Evolutionary conservation across 2,329 filamentous ascomycete genomes (phyloP), one percentile per base, ranked within the genome.

Genomic region (Aspergillus tanneri): DNA sequence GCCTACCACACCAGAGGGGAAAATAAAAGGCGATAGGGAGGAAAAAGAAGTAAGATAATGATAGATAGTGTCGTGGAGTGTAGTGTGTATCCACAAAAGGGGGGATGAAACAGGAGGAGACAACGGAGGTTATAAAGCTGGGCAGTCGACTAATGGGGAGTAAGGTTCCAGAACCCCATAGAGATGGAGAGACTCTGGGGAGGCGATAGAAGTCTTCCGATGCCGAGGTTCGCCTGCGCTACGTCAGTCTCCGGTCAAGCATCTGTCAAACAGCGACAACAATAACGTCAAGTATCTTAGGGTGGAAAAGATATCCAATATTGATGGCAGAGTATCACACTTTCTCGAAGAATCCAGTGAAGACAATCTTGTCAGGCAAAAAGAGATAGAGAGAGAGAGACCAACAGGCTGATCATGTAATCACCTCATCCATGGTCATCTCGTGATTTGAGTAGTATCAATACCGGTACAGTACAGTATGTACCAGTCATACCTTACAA

Each of bases 191-290:
- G 57, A 56, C 62, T 58, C 64, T 63, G 65, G 63, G 59, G 55
- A 58, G 59, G 57, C 62, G 59, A 59, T 55, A 65, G 62, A 60
- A 58, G 27, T 46, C 55, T 59, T 54, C 63, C 60, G 64, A 57
- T 60, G 63, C 65, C 65, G 65, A 68, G 65, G 65, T 65, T 64
- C 55, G 54, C 47, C 16, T 40, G 23, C n/a, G 34, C 47, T 57
- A 59, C 58, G 58, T 62, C 57, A 62, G 56, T 46, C 38, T 57
- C 61, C 57, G 61, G 56, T 46, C 38, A 18, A 50, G 46, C 30
- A 3, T 19, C 14, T 3, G 12, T 32, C 28, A 32, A 7, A 7
- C 12, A 4, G 28, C 16, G 10, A 32, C n/a, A n/a, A n/a, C n/a
- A n/a, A n/a, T n/a, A n/a, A n/a, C n/a, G n/a, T n/a, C n/a, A n/a